These are phyloP conservation scores for Rhodotorula diobovata DNA, from an alignment of 768 basidiomycete species.

Conservation along the genomic window DNA sequence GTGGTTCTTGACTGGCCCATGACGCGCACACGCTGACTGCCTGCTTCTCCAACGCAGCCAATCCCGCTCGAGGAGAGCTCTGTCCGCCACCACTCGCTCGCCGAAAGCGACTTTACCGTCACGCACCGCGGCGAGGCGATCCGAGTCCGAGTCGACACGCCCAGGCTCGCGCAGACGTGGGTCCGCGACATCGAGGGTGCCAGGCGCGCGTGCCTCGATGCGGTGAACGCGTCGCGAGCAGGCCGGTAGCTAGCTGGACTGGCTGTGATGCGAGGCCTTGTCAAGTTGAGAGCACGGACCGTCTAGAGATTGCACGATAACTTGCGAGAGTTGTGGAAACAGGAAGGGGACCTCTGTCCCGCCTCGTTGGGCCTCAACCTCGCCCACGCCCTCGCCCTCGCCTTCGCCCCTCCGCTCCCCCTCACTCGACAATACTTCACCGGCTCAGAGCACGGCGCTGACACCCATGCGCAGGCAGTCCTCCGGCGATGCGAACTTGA, in stretches of 20 bases:
- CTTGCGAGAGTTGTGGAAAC: neutral
- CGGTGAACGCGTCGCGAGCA: neutral
- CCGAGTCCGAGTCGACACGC: conserved; percentile 40
- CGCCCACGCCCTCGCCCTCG: too few species aligned
- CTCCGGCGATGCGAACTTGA: conserved; percentile 20
- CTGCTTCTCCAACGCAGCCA: conserved; percentile 29
- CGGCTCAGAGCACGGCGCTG: neutral
- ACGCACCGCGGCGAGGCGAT: conserved; percentile 31
- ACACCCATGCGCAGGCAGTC: conserved; percentile 19
- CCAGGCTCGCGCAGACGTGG: conserved; percentile 61
- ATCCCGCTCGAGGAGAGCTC: conserved; percentile 44
- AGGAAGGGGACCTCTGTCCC: too few species aligned
- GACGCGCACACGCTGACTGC: neutral
- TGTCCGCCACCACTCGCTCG: conserved; percentile 26
- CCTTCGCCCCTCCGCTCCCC: too few species aligned
- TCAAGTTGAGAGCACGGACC: too few species aligned
- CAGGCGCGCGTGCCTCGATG: conserved; percentile 31
- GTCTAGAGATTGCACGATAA: too few species aligned
- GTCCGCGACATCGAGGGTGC: conserved; percentile 53
- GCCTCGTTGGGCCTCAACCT: too few species aligned
- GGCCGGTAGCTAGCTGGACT: neutral
- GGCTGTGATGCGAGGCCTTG: too few species aligned
- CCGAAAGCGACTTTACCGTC: conserved; percentile 21
- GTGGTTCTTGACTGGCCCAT: neutral
- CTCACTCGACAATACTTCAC: too few species aligned